Evolutionary conservation across 2,329 filamentous ascomycete species (phyloP), one percentile per base, ranked within the genome.

Genomic region (Periconia sp.): DNA sequence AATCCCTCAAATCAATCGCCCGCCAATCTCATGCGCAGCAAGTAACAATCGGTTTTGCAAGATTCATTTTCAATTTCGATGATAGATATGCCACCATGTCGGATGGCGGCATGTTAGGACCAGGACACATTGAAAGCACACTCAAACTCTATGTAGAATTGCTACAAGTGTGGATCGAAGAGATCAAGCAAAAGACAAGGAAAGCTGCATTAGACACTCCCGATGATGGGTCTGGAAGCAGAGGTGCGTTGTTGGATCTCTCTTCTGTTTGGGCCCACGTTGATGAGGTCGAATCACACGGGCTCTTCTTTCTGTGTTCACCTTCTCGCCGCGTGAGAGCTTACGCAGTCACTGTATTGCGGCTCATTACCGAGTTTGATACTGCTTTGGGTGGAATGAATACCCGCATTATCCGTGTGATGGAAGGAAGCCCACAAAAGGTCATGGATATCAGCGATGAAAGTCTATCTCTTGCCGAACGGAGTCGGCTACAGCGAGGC

Each of bases 1-100:
- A 92, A 62, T 97, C 94, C 1, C 76, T 99, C 15, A 97, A 97
- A 71, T 93, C 93, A 0, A 99, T 99, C 64, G 94, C 95, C 11
- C 84, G 90, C 31, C 94, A 99, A 67, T 90, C 89, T 8, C 90
- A 96, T 74, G 92, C 94, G 0, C 92, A 99, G 63, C 90, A 94
- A 72, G 94, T 99, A 2, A 96, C 92, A 0, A 96, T 95, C 74
- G 93, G 94, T 0, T 99, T 99, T 74, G 91, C 94, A 37, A 84
- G 92, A 23, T 99, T 97, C 74, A 99, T 99, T 49, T 99, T 99
- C 78, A 96, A 94, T 63, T 99, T 97, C 71, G 95, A 99, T 72
- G 92, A 96, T 61, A 87, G 92, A 20, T 99, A 99, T 72, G 91
- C 93, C 1, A 97, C 94, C 31, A 97, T 97, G 87, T 96, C 92